These are phyloP conservation scores for Geotrichum candidum DNA, from an alignment of 1,139 yeast species.

Conservation along the genomic window DNA sequence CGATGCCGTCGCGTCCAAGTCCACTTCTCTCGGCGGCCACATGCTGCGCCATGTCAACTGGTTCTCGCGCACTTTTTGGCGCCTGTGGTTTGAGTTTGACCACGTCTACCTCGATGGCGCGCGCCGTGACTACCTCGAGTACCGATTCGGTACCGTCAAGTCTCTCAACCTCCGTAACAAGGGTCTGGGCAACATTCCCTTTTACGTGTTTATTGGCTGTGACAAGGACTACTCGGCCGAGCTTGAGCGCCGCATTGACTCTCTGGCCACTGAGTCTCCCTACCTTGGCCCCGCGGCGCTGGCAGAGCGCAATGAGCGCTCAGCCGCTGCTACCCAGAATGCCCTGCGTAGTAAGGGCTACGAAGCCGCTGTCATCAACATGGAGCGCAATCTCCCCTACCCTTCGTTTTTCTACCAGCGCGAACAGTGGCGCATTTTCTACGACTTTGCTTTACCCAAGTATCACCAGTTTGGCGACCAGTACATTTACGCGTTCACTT, in stretches of 20 bases:
- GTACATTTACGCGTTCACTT: conserved; percentile 78
- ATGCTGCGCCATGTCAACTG: conserved; percentile 68
- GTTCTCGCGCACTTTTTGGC: conserved; percentile 75
- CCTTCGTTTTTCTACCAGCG: conserved; percentile 74
- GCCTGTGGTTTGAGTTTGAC: conserved; percentile 83
- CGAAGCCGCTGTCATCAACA: conserved; percentile 63
- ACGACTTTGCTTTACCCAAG: conserved; percentile 62
- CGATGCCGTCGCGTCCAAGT: conserved; percentile 61
- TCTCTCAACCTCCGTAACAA: conserved; percentile 61
- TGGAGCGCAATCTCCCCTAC: conserved; percentile 61
- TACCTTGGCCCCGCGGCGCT: conserved; percentile 55
- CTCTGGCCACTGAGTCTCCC: conserved; percentile 74
- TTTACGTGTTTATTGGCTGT: conserved; percentile 78
- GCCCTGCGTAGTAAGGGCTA: conserved; percentile 55
- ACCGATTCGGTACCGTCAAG: conserved; percentile 73
- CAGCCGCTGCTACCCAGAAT: conserved; percentile 15
- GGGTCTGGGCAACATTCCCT: conserved; percentile 66
- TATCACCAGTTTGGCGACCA: conserved; percentile 70
- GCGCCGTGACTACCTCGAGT: conserved; percentile 76
- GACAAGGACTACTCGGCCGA: conserved; percentile 59
- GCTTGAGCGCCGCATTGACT: conserved; percentile 58
- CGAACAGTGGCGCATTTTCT: conserved; percentile 74
- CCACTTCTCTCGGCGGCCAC: conserved; percentile 69
- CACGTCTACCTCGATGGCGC: conserved; percentile 73
- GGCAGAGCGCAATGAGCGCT: conserved; percentile 23